Evolutionary conservation across 2,329 filamentous ascomycete genomes (phyloP).

Genomic region (Microcyclospora pomicola): DNA sequence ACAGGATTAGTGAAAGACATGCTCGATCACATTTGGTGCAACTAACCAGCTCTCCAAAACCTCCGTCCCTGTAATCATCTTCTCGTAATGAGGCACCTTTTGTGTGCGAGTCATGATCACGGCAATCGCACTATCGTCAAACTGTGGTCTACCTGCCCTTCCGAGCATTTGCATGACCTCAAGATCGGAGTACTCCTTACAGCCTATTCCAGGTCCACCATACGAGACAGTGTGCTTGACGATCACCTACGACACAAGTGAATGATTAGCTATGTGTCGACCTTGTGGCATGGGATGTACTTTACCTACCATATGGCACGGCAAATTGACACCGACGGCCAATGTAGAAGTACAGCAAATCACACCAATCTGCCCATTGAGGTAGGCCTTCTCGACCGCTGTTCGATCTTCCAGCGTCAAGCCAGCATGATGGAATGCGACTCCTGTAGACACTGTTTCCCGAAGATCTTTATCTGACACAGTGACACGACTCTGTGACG

Average conservation of each 20-base stretch:
- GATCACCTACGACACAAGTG: too few relatives aligned
- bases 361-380: slow-evolving; percentile 58
- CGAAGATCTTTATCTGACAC: slow-evolving; percentile 49
- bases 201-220: slow-evolving; percentile 8
- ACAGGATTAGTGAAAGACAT: neutral
- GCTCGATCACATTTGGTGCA: neutral
- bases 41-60: slow-evolving; percentile 54
- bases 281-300: slow-evolving; percentile 28
- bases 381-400: slow-evolving; percentile 52
- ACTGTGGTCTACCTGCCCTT: slow-evolving; percentile 70
- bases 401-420: slow-evolving; percentile 50
- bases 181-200: slow-evolving; percentile 62
- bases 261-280: slow-evolving; percentile 29
- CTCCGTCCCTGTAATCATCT: slow-evolving; percentile 59
- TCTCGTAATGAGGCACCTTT: slow-evolving; percentile 53
- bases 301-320: slow-evolving; percentile 54
- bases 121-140: slow-evolving; percentile 60
- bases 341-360: slow-evolving; percentile 82
- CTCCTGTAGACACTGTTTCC: slow-evolving; percentile 41
- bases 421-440: slow-evolving; percentile 74
- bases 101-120: slow-evolving; percentile 64
- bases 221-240: slow-evolving; percentile 66
- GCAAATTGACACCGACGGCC: slow-evolving; percentile 70
- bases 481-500: slow-evolving; percentile 37
- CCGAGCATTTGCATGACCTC: slow-evolving; percentile 89